These are phyloP conservation scores for Tylopilus sp. DNA, from an alignment of 1,284 basidiomycete genomes.

Conservation along the genomic window DNA sequence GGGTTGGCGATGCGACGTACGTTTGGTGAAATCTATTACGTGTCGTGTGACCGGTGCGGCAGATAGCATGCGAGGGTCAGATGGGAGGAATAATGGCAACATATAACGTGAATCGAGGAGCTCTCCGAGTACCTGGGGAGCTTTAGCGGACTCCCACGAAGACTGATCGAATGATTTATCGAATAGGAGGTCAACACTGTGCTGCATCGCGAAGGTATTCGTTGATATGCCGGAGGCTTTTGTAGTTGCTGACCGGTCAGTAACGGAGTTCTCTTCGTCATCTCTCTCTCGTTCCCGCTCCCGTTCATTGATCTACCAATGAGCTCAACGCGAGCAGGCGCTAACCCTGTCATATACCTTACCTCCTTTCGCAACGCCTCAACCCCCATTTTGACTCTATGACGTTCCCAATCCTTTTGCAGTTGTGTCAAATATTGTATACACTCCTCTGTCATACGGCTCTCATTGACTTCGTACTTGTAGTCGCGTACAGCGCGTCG, in stretches of 20 bases:
- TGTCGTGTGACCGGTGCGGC: conserved; percentile 56
- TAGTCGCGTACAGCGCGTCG: conserved; percentile 91
- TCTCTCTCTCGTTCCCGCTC: conserved; percentile 44
- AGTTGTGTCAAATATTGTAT: conserved; percentile 89
- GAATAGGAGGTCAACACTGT: conserved; percentile 75
- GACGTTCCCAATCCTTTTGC: conserved; percentile 94
- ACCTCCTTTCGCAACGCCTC: conserved; percentile 79
- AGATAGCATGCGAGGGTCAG: conserved; percentile 71
- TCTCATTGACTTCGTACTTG: conserved; percentile 91
- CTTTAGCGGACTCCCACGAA: conserved; percentile 70
- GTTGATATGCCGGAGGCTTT: conserved; percentile 35
- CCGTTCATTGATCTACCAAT: conserved; percentile 54
- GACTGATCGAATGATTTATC: conserved; percentile 61
- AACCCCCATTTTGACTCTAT: conserved; percentile 77
- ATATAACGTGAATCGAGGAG: conserved; percentile 88
- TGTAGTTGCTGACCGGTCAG: conserved; percentile 23
- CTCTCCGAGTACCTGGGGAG: conserved; percentile 82
- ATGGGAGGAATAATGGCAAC: conserved; percentile 84
- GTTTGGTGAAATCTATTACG: conserved; percentile 34
- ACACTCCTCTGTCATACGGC: conserved; percentile 92
- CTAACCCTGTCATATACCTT: conserved; percentile 5
- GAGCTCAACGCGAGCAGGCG: conserved; percentile 1
- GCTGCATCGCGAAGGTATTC: conserved; percentile 41
- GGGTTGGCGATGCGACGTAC: conserved; percentile 27
- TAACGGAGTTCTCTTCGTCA: conserved; percentile 34